Base-by-base conservation (phyloP, 2,329 filamentous ascomycete species). In the Fusarium austroafricanum region DNA sequence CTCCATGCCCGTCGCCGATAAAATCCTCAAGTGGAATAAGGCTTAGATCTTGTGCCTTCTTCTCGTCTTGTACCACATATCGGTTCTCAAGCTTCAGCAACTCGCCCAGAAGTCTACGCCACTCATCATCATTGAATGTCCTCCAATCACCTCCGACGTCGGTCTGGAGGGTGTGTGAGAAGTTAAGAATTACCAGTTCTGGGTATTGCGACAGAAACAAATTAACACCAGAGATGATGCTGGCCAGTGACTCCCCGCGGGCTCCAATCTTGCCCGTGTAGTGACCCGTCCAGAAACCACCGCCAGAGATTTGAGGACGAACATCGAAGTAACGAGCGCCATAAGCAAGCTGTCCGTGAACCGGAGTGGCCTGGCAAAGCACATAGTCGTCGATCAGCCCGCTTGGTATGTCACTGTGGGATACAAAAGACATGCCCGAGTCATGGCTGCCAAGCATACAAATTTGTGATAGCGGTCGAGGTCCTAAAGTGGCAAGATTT, bases 161-260 rank as follows among this genome's bases (percentile, higher is more conserved):
- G 29, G 44, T 46, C 44, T 46, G 44, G 29, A 46, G 44, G 29
- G 44, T 46, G 18, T 46, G 44, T 33, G 44, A 46, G 44, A 46
- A 33, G 21, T 46, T 46, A 10, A 46, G 28, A 33, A 46, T 46
- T 14, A 46, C 44, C 18, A 46, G 29, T 14, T 46, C 44, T 12
- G 44, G 44, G 28, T 33, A 33, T 21, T 46, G 28, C 9, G 44
- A 46, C 14, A 46, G 29, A 18, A 46, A 46, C 29, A 18, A 33
- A 21, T 46, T 46, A 17, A 46, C 18, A 23, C 44, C 29, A 21
- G 44, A 33, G 15, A 46, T 46, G 14, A 35, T 46, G 44, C 28
- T 46, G 7, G 44, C 44, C 44, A 46, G 29, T 10, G 29, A 33
- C 44, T 46, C 44, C 18, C 44, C 44, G 44, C 44, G 44, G 44